Conservation (phyloP, 1,284 basidiomycete genomes). For the Puccinia polysora region DNA sequence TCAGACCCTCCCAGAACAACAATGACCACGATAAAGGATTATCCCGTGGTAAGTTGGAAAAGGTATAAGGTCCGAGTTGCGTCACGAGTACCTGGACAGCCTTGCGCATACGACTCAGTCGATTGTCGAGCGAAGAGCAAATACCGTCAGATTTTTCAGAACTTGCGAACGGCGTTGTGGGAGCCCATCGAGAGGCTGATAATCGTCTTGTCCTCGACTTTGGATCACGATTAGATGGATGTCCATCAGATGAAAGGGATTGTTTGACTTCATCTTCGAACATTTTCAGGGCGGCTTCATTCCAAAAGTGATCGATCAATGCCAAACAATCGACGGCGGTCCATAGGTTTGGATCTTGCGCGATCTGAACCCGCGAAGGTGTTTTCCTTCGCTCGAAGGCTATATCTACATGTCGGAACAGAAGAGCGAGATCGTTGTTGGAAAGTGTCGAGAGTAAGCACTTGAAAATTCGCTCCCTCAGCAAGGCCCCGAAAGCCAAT, state of each 20-base stretch:
- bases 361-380: neutral
- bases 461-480: constrained; percentile 15
- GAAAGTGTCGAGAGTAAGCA: neutral
- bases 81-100: constrained; percentile 19
- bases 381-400: constrained; percentile 11
- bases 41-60: constrained; percentile 14
- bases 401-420: constrained; percentile 5
- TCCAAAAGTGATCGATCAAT: constrained; percentile 31
- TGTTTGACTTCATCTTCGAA: constrained; percentile 20
- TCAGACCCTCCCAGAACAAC: constrained; percentile 34
- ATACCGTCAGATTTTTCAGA: neutral
- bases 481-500: constrained; percentile 17
- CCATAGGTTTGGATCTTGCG: constrained; percentile 20
- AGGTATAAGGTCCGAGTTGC: constrained; percentile 12
- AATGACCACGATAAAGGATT: constrained; percentile 27
- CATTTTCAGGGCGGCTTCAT: constrained; percentile 18
- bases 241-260: neutral
- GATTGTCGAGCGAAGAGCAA: neutral
- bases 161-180: constrained; percentile 6
- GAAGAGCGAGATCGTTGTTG: neutral
- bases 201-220: neutral
- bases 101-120: constrained; percentile 14
- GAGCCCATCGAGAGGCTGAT: constrained; percentile 16
- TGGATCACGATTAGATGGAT: constrained; percentile 7
- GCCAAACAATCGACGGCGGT: constrained; percentile 26